Percentiles rank a stretch among this genome's conserved stretches.
These are phyloP conservation scores for Globisporangium cylindrosporum DNA, from an alignment of 352 stramenopile genomes.

Conservation along the genomic window DNA sequence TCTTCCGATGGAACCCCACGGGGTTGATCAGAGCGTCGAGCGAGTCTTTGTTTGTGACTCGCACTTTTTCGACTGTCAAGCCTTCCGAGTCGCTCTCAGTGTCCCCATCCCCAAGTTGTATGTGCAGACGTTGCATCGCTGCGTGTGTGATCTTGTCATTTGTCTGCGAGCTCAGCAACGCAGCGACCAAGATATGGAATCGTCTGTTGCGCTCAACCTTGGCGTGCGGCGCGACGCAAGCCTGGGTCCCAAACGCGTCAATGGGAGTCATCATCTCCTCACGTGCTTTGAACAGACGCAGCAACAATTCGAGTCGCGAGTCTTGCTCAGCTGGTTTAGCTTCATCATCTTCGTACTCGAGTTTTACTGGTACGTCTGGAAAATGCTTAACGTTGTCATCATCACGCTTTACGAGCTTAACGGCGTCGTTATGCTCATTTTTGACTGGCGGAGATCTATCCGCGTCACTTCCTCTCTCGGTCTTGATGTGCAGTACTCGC, in stretches of 20 bases:
- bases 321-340: slow-evolving; percentile 11
- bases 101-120: not conserved
- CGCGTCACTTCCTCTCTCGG: not conserved
- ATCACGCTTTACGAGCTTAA: not conserved
- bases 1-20: slow-evolving; percentile 73
- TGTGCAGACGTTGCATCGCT: slow-evolving; percentile 68
- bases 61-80: slow-evolving; percentile 48
- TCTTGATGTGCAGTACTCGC: not conserved
- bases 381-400: not conserved
- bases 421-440: not conserved
- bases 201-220: slow-evolving; percentile 21
- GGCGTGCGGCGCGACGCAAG: slow-evolving; percentile 33
- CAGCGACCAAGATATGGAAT: slow-evolving; percentile 64
- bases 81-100: slow-evolving; percentile 25
- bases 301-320: slow-evolving; percentile 34
- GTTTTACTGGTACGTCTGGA: not conserved
- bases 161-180: slow-evolving; percentile 73
- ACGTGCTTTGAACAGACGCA: slow-evolving; percentile 33
- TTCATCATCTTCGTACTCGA: not conserved
- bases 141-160: slow-evolving; percentile 64
- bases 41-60: slow-evolving; percentile 23
- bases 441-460: not conserved
- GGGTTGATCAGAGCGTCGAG: slow-evolving; percentile 55
- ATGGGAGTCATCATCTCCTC: slow-evolving; percentile 45
- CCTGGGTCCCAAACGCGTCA: slow-evolving; percentile 67